These are phyloP conservation scores for Sugiyamaella pinicola DNA, from an alignment of 1,139 yeast species.

Conservation along the genomic window DNA sequence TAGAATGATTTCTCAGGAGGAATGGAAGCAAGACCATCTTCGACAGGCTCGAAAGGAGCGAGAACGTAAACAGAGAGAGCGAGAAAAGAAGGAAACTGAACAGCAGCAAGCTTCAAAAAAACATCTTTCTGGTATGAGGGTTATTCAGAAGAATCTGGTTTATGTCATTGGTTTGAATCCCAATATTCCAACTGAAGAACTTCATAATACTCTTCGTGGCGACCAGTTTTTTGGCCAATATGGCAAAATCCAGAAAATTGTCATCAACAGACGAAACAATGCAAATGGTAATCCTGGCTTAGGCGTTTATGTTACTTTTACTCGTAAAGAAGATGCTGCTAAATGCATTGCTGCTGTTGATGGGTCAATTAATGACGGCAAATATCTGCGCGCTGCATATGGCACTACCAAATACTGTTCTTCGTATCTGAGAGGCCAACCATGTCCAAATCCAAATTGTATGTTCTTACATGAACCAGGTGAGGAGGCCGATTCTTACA, in stretches of 20 bases:
- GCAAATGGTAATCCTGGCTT: slow-evolving; percentile 67
- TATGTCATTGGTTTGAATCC: slow-evolving; percentile 97
- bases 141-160: slow-evolving; percentile 94
- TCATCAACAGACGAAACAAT: slow-evolving; percentile 73
- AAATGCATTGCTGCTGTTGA: slow-evolving; percentile 91
- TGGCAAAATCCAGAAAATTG: slow-evolving; percentile 93
- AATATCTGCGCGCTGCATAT: slow-evolving; percentile 85
- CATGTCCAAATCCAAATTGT: slow-evolving; percentile 98
- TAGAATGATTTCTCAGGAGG: slow-evolving; percentile 80
- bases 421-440: slow-evolving; percentile 88
- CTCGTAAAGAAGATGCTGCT: slow-evolving; percentile 91
- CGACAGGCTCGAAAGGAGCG: slow-evolving; percentile 79
- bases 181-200: slow-evolving; percentile 84
- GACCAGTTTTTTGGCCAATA: slow-evolving; percentile 97
- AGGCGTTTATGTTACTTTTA: slow-evolving; percentile 94
- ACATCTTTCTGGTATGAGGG: slow-evolving; percentile 95
- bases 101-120: slow-evolving; percentile 55
- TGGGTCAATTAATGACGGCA: slow-evolving; percentile 91
- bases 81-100: slow-evolving; percentile 90
- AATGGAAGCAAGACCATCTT: slow-evolving; percentile 66
- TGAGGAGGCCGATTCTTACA: slow-evolving; percentile 96
- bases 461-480: slow-evolving; percentile 99
- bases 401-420: slow-evolving; percentile 99
- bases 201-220: slow-evolving; percentile 79
- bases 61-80: slow-evolving; percentile 85